Conservation (phyloP, 2,329 filamentous ascomycete genomes). For the Monilinia fructigena region DNA sequence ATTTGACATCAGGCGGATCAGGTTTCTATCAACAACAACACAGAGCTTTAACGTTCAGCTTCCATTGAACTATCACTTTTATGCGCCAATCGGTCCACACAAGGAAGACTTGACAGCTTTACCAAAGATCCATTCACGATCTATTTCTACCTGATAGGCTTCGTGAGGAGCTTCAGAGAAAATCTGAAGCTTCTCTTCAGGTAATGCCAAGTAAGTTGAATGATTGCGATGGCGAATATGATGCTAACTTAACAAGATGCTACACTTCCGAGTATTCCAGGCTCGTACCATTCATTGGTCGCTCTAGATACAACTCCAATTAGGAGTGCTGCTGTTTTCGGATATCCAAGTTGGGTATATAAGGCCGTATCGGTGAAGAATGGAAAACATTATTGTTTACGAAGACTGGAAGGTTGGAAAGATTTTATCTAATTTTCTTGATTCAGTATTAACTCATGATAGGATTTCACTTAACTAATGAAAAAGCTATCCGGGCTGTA, state of each 20-base stretch:
- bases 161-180: slow-evolving; percentile 85
- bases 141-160: slow-evolving; percentile 88
- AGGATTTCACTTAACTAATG: slow-evolving; percentile 85
- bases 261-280: slow-evolving; percentile 54
- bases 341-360: slow-evolving; percentile 90
- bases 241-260: slow-evolving; percentile 47
- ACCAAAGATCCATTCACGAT: slow-evolving; percentile 84
- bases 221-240: too few relatives aligned
- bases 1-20: slow-evolving; percentile 51
- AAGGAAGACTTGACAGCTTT: slow-evolving; percentile 74
- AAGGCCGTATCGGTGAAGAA: slow-evolving; percentile 89
- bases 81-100: slow-evolving; percentile 82
- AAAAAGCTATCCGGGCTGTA: slow-evolving; percentile 80
- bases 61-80: slow-evolving; percentile 86
- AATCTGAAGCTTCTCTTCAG: slow-evolving; percentile 80
- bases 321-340: slow-evolving; percentile 76
- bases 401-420: slow-evolving; percentile 71
- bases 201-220: slow-evolving; percentile 68
- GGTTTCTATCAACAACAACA: slow-evolving; percentile 65
- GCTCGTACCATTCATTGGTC: slow-evolving; percentile 89
- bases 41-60: slow-evolving; percentile 50
- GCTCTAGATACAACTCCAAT: slow-evolving; percentile 80
- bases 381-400: slow-evolving; percentile 81
- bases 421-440: neutral
- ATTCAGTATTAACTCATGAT: slow-evolving; percentile 7